A percentile compares a stretch with the other conserved stretches of the same genome.
Evolutionary conservation across 805 yeast species (phyloP).

Genomic region (Ogataea methylovora): DNA sequence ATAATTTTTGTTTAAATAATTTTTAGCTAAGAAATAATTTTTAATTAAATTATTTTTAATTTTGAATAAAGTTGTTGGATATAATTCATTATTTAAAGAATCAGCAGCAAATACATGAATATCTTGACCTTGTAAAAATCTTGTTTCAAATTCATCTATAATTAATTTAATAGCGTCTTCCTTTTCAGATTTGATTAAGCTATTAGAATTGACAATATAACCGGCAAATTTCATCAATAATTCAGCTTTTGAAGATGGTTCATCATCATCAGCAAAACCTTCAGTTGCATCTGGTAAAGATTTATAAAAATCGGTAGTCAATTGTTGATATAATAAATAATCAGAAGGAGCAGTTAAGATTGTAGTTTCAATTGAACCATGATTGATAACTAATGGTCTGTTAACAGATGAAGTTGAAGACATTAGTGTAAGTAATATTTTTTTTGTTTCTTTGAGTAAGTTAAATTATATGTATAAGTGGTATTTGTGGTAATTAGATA

Average conservation of each 20-base stretch:
- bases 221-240: slow-evolving; percentile 81
- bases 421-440: slow-evolving; percentile 7
- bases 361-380: slow-evolving; percentile 85
- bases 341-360: slow-evolving; percentile 77
- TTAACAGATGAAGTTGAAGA: slow-evolving; percentile 14
- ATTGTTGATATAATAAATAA: slow-evolving; percentile 75
- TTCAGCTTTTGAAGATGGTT: slow-evolving; percentile 83
- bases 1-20: slow-evolving; percentile 19
- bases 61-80: slow-evolving; percentile 64
- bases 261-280: slow-evolving; percentile 78
- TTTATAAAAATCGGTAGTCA: slow-evolving; percentile 78
- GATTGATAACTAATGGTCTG: slow-evolving; percentile 78
- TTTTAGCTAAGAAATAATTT: slow-evolving; percentile 53
- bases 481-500: too few relatives aligned
- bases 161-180: slow-evolving; percentile 60
- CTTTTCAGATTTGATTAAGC: slow-evolving; percentile 22
- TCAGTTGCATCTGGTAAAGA: slow-evolving; percentile 75
- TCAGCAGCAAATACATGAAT: slow-evolving; percentile 84
- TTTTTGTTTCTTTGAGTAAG: neutral
- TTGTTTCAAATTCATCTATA: slow-evolving; percentile 75
- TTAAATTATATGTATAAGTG: neutral
- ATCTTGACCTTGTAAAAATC: slow-evolving; percentile 68
- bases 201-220: slow-evolving; percentile 34
- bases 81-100: slow-evolving; percentile 48
- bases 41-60: slow-evolving; percentile 64